Conservation (phyloP, 2,329 filamentous ascomycete species). For the Ceratocystis cubensis region DNA sequence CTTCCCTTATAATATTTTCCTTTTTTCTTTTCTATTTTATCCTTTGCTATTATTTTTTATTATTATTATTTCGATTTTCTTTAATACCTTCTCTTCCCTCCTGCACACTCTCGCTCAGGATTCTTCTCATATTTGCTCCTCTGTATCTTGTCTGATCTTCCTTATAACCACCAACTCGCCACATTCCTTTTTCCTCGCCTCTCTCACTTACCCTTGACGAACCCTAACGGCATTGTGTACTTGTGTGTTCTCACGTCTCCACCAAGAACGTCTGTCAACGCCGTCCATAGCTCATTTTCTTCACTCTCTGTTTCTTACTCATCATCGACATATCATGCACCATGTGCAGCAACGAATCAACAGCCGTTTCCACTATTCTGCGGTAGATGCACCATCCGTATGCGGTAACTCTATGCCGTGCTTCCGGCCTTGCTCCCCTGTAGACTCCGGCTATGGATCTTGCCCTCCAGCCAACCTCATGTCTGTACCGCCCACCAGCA, state of each 20-base stretch:
- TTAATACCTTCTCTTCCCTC: background rate
- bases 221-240: background rate
- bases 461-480: background rate
- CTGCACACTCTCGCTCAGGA: background rate
- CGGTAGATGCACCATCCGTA: background rate
- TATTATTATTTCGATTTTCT: background rate
- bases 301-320: background rate
- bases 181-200: background rate
- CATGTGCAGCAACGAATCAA: conserved; percentile 29
- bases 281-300: background rate
- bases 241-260: background rate
- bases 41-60: conserved; percentile 10
- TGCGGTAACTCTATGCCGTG: background rate
- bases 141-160: background rate
- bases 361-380: background rate
- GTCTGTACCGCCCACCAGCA: background rate
- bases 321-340: conserved; percentile 39
- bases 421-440: background rate
- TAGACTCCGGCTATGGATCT: background rate
- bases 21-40: conserved; percentile 5
- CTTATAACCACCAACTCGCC: background rate
- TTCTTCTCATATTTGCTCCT: background rate
- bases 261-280: background rate
- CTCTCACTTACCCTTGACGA: background rate
- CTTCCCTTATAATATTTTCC: background rate